These are phyloP conservation scores for Pseudocercospora cruenta DNA, from an alignment of 2,329 filamentous ascomycete species.

Conservation along the genomic window DNA sequence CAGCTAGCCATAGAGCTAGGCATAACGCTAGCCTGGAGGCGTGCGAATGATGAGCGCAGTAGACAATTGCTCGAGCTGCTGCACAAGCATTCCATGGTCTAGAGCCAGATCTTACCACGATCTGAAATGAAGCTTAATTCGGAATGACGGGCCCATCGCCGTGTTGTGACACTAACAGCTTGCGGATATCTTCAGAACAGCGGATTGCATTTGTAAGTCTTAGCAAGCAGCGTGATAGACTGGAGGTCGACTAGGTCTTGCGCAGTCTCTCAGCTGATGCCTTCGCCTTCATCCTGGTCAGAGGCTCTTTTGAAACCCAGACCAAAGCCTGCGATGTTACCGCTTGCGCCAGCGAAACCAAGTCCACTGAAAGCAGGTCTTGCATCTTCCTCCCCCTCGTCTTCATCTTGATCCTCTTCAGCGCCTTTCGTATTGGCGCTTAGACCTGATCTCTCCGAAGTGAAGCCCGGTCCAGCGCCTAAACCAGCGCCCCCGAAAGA, in stretches of 20 bases:
- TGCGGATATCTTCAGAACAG: background rate
- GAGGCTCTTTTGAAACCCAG: conserved; percentile 17
- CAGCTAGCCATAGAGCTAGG: background rate
- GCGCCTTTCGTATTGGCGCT: background rate
- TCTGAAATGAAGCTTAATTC: background rate
- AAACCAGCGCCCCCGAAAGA: conserved; percentile 3
- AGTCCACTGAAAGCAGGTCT: conserved; percentile 22
- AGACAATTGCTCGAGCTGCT: background rate
- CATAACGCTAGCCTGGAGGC: background rate
- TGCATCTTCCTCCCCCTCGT: conserved; percentile 20
- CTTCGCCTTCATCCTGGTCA: conserved; percentile 7
- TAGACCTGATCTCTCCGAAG: conserved; percentile 11
- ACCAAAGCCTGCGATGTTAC: conserved; percentile 24
- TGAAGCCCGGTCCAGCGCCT: conserved; percentile 2
- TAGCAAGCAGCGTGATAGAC: background rate
- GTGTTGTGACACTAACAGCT: background rate
- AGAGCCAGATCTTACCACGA: background rate
- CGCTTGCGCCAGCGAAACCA: conserved; percentile 21
- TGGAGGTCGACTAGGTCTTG: background rate
- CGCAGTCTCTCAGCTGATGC: background rate
- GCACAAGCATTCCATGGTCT: background rate
- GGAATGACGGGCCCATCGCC: background rate
- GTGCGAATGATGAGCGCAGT: background rate
- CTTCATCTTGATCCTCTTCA: conserved; percentile 27
- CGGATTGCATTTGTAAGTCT: background rate